Base-by-base conservation (phyloP, 257 asterid genomes). In the Gardenia jasminoides region DNA sequence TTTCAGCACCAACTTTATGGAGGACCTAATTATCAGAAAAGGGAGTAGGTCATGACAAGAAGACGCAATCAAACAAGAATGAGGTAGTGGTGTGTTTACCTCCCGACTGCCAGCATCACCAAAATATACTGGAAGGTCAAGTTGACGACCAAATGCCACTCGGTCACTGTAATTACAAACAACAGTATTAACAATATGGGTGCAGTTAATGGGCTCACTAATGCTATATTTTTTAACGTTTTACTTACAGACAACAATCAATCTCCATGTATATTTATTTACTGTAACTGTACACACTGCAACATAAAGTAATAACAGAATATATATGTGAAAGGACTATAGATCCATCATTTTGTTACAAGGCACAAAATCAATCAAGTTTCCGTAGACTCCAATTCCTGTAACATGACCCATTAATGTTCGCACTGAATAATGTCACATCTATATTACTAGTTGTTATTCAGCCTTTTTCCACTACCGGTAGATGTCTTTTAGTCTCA, bases 61-160 rank as follows among this genome's bases (percentile, higher is more conserved):
- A 30, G 41, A 52, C 64, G 26, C 16, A 73, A 74, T 39, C 24
- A 80, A 77, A 50, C 70, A 69, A 28, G 72, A 83, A 64, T 41
- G 82, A 70, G n/a, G 44, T 43, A 22, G 0, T 48, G n/a, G 43
- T 68, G 44, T 64, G 52, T 46, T 87, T 82, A 96, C 99, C 97
- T 96, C 99, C 77, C 96, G 93, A 79, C 99, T 96, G 77, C 99
- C 99, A 67, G 99, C 97, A 88, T 96, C 99, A 74, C 99, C 99
- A 88, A 96, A 96, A 85, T 90, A 96, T 76, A 96, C 99, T 48
- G 99, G 99, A 89, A 96, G 99, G 87, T 96, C 98, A 86, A 96
- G 98, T 82, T 90, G 94, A 69, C 99, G 99, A 52, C 99, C 99
- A 83, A 91, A 82, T 56, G 98, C 88, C 70, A 93, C 99, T 80